Conservation (phyloP, 805 yeast species). For the Tetrapisispora namnaoensis region DNA sequence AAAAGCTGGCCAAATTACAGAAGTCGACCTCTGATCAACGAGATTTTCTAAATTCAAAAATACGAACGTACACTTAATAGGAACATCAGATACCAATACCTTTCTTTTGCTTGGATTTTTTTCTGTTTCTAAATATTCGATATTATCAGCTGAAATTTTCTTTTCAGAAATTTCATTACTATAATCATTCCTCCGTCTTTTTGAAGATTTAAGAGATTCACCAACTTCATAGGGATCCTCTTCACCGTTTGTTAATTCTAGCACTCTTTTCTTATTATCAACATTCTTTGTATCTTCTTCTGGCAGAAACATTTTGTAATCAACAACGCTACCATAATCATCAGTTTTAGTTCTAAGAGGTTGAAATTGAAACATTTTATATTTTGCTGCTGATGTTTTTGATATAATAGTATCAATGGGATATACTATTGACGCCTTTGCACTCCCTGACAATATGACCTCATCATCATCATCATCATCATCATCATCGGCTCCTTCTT, state of each 20-base stretch:
- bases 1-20: slow-evolving; percentile 65
- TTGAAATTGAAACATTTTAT: slow-evolving; percentile 69
- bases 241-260: slow-evolving; percentile 15
- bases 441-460: slow-evolving; percentile 13
- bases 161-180: slow-evolving; percentile 28
- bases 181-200: slow-evolving; percentile 16
- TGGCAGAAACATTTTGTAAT: slow-evolving; percentile 48
- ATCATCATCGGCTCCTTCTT: slow-evolving; percentile 14
- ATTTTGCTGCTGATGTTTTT: slow-evolving; percentile 23
- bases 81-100: slow-evolving; percentile 28
- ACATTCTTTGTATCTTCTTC: slow-evolving; percentile 31
- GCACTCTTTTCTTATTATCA: slow-evolving; percentile 17
- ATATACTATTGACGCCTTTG: slow-evolving; percentile 10
- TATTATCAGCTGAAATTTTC: slow-evolving; percentile 41
- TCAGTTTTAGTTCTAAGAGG: slow-evolving; percentile 54
- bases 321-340: slow-evolving; percentile 79
- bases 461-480: slow-evolving; percentile 28
- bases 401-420: slow-evolving; percentile 24
- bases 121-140: slow-evolving; percentile 40
- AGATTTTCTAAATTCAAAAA: slow-evolving; percentile 76
- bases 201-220: slow-evolving; percentile 10
- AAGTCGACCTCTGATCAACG: slow-evolving; percentile 73
- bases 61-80: slow-evolving; percentile 59
- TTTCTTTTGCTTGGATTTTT: slow-evolving; percentile 43
- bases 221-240: slow-evolving; percentile 22